A percentile compares a stretch with the other conserved stretches of the same genome.
These are phyloP conservation scores for Chlorella ohadii DNA, from an alignment of 139 green algal genomes.

Conservation along the genomic window DNA sequence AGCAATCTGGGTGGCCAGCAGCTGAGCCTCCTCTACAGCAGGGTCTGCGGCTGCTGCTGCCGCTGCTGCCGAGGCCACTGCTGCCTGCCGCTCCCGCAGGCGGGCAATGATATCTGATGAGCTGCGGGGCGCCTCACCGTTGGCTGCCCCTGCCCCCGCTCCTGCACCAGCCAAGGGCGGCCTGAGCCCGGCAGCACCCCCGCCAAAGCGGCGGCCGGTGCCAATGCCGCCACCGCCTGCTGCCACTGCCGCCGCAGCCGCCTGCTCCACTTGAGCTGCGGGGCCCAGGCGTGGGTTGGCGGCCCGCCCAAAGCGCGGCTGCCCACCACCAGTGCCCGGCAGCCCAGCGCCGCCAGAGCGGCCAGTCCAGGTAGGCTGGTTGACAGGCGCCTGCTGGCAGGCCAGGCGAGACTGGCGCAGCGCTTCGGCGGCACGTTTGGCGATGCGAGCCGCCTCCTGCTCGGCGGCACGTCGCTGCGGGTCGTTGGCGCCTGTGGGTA, in stretches of 20 bases:
- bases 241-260: neutral
- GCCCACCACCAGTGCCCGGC: neutral
- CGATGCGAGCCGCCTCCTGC: conserved; percentile 67
- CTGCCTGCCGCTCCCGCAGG: conserved; percentile 54
- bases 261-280: neutral
- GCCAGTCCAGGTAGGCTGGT: conserved; percentile 91
- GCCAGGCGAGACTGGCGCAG: conserved; percentile 62
- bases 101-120: conserved; percentile 56
- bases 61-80: conserved; percentile 6
- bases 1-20: conserved; percentile 58
- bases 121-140: conserved; percentile 31
- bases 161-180: neutral
- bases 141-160: conserved; percentile 24
- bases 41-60: conserved; percentile 17
- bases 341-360: conserved; percentile 59
- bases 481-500: conserved; percentile 61
- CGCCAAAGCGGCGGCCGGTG: conserved; percentile 24
- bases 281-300: conserved; percentile 23
- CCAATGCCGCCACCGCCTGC: neutral
- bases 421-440: conserved; percentile 70
- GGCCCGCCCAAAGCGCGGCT: conserved; percentile 51
- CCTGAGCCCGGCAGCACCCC: neutral
- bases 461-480: conserved; percentile 59
- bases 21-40: conserved; percentile 37
- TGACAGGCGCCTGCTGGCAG: conserved; percentile 55